These are phyloP conservation scores for Thelonectria olida DNA, from an alignment of 2,329 filamentous ascomycete species.

Conservation along the genomic window DNA sequence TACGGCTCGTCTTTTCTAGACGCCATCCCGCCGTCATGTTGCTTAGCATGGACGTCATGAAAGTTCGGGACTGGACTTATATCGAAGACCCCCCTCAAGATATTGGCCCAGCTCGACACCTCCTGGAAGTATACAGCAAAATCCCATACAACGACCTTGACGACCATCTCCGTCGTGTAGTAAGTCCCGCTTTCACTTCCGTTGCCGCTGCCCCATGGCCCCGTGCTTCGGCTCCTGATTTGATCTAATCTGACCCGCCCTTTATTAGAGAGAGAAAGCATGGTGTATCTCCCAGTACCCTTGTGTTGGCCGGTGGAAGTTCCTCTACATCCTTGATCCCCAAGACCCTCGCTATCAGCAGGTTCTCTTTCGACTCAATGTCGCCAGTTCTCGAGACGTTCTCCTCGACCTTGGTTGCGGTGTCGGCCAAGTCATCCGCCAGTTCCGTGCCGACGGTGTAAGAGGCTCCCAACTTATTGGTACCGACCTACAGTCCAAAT, in stretches of 20 bases:
- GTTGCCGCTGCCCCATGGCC: not conserved
- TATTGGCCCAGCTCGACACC: slow-evolving; percentile 46
- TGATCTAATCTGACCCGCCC: slow-evolving; percentile 19
- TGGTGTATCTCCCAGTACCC: slow-evolving; percentile 56
- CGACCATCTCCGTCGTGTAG: slow-evolving; percentile 47
- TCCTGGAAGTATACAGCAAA: slow-evolving; percentile 51
- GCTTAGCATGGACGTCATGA: slow-evolving; percentile 46
- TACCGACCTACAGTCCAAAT: slow-evolving; percentile 57
- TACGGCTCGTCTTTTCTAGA: not conserved
- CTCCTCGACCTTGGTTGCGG: slow-evolving; percentile 62
- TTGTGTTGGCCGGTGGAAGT: slow-evolving; percentile 60
- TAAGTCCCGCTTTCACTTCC: slow-evolving; percentile 33
- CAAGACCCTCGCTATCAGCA: slow-evolving; percentile 54
- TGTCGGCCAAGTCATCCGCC: slow-evolving; percentile 60
- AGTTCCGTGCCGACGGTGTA: slow-evolving; percentile 60
- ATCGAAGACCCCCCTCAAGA: slow-evolving; percentile 48
- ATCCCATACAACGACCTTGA: slow-evolving; percentile 48
- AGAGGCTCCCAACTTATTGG: slow-evolving; percentile 58
- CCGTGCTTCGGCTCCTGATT: slow-evolving; percentile 1
- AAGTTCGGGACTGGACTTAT: slow-evolving; percentile 51
- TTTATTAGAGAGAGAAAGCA: slow-evolving; percentile 53
- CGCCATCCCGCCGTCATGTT: slow-evolving; percentile 29
- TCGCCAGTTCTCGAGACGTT: slow-evolving; percentile 48
- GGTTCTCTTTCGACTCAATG: slow-evolving; percentile 52
- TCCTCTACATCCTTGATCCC: slow-evolving; percentile 53